These are phyloP conservation scores for Ophiostoma triangulosporum DNA, from an alignment of 2,329 filamentous ascomycete genomes.

Conservation along the genomic window DNA sequence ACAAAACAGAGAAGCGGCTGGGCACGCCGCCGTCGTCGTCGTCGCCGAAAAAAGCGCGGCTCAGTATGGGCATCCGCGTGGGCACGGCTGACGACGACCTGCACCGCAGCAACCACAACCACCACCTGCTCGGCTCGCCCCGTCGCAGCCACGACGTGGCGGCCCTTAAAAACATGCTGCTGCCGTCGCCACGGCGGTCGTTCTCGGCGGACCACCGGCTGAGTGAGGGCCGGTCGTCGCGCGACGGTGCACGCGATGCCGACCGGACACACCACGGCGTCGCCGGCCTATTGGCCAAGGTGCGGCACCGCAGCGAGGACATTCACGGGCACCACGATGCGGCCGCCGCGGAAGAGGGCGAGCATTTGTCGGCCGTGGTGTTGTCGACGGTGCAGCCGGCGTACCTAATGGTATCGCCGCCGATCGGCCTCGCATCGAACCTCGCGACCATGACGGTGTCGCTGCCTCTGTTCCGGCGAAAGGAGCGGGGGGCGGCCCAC, in stretches of 20 bases:
- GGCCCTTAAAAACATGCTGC: constrained; percentile 19
- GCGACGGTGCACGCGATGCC: not conserved
- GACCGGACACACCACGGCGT: constrained; percentile 34
- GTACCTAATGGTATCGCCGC: constrained; percentile 56
- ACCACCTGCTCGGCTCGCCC: not conserved
- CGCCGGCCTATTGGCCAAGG: constrained; percentile 31
- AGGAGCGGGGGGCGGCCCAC: no score
- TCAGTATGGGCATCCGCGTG: constrained; percentile 25
- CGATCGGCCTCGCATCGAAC: constrained; percentile 44
- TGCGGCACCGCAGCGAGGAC: constrained; percentile 21
- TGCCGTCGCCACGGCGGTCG: constrained; percentile 14
- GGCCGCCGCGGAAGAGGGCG: not conserved
- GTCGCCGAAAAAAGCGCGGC: constrained; percentile 14
- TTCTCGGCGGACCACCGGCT: constrained; percentile 2
- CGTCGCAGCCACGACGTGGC: constrained; percentile 11
- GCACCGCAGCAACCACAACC: constrained; percentile 7
- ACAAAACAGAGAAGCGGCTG: no score
- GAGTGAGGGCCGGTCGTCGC: not conserved
- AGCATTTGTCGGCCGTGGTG: constrained; percentile 18
- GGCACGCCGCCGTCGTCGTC: constrained; percentile 9
- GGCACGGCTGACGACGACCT: constrained; percentile 33
- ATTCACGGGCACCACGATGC: constrained; percentile 1
- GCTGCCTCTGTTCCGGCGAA: constrained; percentile 7
- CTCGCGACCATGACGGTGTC: constrained; percentile 50
- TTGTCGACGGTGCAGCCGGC: constrained; percentile 28